Evolutionary conservation across 2,329 filamentous ascomycete species (phyloP), one percentile per base, ranked within the genome.

Genomic region (Xylaria arbuscula): DNA sequence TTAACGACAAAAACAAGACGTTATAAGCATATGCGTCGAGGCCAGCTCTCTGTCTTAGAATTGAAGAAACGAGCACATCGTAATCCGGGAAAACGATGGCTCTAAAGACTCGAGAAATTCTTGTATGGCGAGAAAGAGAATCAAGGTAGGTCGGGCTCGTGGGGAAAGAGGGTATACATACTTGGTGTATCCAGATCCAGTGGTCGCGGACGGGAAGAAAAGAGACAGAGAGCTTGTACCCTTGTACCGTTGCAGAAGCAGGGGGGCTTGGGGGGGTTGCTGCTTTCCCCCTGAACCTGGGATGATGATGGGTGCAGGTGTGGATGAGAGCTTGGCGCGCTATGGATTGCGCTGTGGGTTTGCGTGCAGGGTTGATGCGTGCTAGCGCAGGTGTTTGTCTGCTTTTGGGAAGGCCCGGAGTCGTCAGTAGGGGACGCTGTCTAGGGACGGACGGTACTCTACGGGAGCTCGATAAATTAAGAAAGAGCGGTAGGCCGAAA

Each of bases 21-120:
- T 72, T 58, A 67, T 72, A 71, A 70, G 69, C 64, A 62, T 68
- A 62, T 58, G 67, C 53, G 55, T 65, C 50, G 70, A 73, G 70
- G 61, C 68, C 70, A 72, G 72, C 70, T 71, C 72, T 72, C 47
- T 70, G 47, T 72, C 62, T 69, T 72, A 71, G 62, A 69, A 72
- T 61, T 15, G 63, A 71, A 66, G 59, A 64, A 63, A 60, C 17
- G 50, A 50, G 63, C 63, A 64, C 70, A 71, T 72, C 70, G 64
- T 72, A 28, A 45, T 64, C 57, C 13, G 53, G 22, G 65, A 69
- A 38, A 42, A 60, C 55, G 68, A 68, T 50, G 59, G 56, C 60
- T 56, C 61, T 24, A 28, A 60, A 40, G 51, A 59, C 59, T 64
- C 50, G 62, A 64, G 45, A 66, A 48, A 48, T 47, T 60, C 60